Conservation (phyloP, 2,329 filamentous ascomycete species). For the Fusarium sp. region DNA sequence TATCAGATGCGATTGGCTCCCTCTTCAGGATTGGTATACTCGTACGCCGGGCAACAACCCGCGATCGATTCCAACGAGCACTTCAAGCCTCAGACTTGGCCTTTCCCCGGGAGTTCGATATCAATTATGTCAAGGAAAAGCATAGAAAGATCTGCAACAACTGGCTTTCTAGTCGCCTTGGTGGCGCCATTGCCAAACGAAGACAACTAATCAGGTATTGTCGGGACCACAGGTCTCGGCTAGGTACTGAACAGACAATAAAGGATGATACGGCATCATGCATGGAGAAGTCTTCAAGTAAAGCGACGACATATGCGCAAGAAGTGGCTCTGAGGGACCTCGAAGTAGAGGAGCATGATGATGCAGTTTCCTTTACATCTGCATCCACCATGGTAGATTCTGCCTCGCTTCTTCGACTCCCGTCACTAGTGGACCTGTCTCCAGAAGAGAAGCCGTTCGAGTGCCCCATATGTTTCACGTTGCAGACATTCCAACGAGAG, state of each 20-base stretch:
- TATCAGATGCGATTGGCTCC: constrained; percentile 20
- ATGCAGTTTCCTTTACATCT: not conserved
- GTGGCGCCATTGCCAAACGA: constrained; percentile 26
- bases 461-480: constrained; percentile 34
- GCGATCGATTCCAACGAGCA: constrained; percentile 22
- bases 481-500: constrained; percentile 24
- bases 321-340: not conserved
- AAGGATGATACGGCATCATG: not conserved
- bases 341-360: constrained; percentile 12
- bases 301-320: no score
- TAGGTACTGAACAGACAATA: not conserved
- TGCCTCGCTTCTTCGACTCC: constrained; percentile 1
- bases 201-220: constrained; percentile 26
- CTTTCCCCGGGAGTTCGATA: constrained; percentile 4
- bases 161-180: constrained; percentile 10
- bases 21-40: constrained; percentile 22
- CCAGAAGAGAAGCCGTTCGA: constrained; percentile 14
- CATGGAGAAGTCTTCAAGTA: not conserved
- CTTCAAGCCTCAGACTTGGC: not conserved
- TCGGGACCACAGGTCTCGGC: constrained; percentile 15
- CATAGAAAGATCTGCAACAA: constrained; percentile 6
- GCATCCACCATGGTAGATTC: constrained; percentile 8
- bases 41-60: constrained; percentile 11
- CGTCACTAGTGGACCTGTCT: constrained; percentile 6
- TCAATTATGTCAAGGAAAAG: constrained; percentile 17